Evolutionary conservation across 1,139 yeast genomes (phyloP).

Genomic region (Blastobotrys persicus): DNA sequence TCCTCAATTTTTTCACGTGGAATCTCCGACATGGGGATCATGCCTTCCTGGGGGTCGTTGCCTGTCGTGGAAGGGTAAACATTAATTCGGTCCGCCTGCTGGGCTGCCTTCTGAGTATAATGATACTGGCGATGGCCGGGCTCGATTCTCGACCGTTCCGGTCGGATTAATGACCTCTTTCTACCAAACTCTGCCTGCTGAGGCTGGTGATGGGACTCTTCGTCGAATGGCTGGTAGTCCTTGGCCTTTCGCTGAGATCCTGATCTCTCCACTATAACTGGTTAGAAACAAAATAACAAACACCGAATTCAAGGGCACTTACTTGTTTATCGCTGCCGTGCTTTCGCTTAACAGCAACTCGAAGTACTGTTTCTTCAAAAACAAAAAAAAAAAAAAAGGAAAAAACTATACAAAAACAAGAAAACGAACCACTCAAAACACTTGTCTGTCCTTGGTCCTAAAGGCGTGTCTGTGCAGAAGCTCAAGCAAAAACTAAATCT

Average conservation of each 20-base stretch:
- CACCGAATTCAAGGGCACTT: background rate
- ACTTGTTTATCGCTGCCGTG: background rate
- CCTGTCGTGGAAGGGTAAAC: conserved; percentile 75
- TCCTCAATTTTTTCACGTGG: conserved; percentile 19
- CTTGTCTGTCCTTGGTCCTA: too few relatives aligned
- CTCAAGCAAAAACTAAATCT: background rate
- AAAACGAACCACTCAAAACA: too few relatives aligned
- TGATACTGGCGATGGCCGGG: conserved; percentile 73
- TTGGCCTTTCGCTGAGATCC: conserved; percentile 12
- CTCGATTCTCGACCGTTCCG: conserved; percentile 70
- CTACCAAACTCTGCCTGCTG: conserved; percentile 33
- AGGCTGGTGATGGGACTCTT: conserved; percentile 8
- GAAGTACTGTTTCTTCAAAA: background rate
- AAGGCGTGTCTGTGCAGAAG: background rate
- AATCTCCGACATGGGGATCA: conserved; percentile 21
- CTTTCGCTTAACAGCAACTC: too few relatives aligned
- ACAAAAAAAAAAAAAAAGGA: background rate
- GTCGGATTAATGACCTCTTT: conserved; percentile 70
- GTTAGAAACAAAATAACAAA: background rate
- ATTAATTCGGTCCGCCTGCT: conserved; percentile 57
- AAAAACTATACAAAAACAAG: background rate
- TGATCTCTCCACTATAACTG: conserved; percentile 17
- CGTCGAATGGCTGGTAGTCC: conserved; percentile 10
- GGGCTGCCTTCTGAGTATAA: conserved; percentile 71
- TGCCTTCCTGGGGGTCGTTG: conserved; percentile 56